These are phyloP conservation scores for Psilocybe azurescens DNA, from an alignment of 768 basidiomycete genomes.

Conservation along the genomic window DNA sequence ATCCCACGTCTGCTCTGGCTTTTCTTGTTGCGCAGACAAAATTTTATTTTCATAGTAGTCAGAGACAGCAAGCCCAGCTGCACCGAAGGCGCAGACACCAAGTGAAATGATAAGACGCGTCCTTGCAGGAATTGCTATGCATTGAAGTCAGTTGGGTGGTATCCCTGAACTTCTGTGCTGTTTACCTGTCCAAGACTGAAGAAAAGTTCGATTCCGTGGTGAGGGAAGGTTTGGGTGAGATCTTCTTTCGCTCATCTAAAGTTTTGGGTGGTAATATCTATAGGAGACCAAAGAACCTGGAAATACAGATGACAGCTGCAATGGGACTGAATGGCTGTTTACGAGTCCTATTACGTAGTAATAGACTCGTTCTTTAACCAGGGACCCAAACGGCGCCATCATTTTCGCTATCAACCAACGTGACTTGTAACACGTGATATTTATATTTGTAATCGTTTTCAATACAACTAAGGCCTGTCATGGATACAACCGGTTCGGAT, in stretches of 20 bases:
- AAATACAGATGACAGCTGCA: too few relatives aligned
- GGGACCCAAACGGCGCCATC: too few relatives aligned
- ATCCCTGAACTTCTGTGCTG: constrained; percentile 10
- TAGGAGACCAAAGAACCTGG: too few relatives aligned
- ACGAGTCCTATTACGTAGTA: too few relatives aligned
- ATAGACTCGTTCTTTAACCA: too few relatives aligned
- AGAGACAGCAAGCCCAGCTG: constrained; percentile 51
- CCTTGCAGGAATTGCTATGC: constrained; percentile 54
- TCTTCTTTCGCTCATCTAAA: background rate
- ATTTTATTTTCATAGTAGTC: constrained; percentile 54
- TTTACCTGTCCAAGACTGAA: constrained; percentile 46
- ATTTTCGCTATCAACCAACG: too few relatives aligned
- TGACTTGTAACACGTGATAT: too few relatives aligned
- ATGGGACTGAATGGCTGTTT: too few relatives aligned
- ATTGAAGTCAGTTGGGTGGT: background rate
- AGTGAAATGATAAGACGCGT: constrained; percentile 59
- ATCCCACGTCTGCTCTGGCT: background rate
- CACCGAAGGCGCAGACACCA: constrained; percentile 50
- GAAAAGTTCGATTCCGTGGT: constrained; percentile 33
- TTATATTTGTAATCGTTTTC: too few relatives aligned
- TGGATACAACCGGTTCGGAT: too few relatives aligned
- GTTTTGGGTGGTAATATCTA: background rate
- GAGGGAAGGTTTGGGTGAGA: constrained; percentile 10
- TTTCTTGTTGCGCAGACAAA: constrained; percentile 24
- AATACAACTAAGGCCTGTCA: too few relatives aligned